These are phyloP conservation scores for Knufia petricola DNA, from an alignment of 2,329 filamentous ascomycete species.

Conservation along the genomic window DNA sequence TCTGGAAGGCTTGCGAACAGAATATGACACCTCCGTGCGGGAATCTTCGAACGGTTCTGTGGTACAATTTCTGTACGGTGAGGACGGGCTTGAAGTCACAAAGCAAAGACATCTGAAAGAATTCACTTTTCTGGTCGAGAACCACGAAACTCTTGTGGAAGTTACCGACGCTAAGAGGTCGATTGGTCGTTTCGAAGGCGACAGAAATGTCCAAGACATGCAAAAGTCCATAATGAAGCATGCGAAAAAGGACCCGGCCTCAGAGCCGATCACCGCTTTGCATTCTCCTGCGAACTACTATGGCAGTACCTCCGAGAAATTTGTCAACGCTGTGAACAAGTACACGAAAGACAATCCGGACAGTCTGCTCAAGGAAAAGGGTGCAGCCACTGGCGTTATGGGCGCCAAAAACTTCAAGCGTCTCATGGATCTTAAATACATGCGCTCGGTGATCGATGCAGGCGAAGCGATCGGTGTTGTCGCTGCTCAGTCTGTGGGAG, in stretches of 20 bases:
- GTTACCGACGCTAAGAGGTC: slow-evolving; percentile 58
- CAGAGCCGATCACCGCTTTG: slow-evolving; percentile 64
- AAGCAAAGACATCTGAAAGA: slow-evolving; percentile 87
- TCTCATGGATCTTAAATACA: slow-evolving; percentile 83
- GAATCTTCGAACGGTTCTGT: slow-evolving; percentile 81
- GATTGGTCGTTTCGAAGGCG: slow-evolving; percentile 8
- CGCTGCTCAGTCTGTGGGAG: slow-evolving; percentile 90
- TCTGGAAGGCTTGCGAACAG: slow-evolving; percentile 86
- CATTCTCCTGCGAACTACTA: slow-evolving; percentile 68
- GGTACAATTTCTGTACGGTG: slow-evolving; percentile 91
- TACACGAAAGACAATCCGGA: slow-evolving; percentile 71
- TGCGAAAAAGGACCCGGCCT: slow-evolving; percentile 36
- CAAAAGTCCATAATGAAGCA: slow-evolving; percentile 59
- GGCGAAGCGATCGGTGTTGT: slow-evolving; percentile 96
- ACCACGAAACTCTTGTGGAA: slow-evolving; percentile 69
- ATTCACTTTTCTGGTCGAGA: slow-evolving; percentile 82
- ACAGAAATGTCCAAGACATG: slow-evolving; percentile 26
- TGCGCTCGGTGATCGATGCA: slow-evolving; percentile 83
- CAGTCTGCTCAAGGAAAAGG: slow-evolving; percentile 51
- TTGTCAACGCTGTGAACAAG: slow-evolving; percentile 59
- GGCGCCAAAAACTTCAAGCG: slow-evolving; percentile 68
- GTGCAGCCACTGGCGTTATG: slow-evolving; percentile 38
- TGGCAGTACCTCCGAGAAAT: slow-evolving; percentile 82
- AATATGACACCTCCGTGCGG: slow-evolving; percentile 88
- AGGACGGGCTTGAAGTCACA: slow-evolving; percentile 87